Conservation (phyloP, 805 yeast species). For the Candida silvatica region DNA sequence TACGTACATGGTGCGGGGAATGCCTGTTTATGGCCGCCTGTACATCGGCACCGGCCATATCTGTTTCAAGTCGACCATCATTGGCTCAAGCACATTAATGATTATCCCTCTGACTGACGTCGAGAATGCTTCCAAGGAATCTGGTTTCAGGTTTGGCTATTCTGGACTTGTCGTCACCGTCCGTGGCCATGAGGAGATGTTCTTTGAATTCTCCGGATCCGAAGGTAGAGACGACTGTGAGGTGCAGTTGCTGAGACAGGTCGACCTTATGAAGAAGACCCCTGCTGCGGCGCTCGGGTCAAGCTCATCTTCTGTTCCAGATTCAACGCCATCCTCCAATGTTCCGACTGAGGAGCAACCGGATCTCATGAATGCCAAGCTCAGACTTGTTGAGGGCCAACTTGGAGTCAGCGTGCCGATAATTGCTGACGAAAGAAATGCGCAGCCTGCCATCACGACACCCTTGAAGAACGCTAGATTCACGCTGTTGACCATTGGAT, state of each 20-base stretch:
- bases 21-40: conserved; percentile 79
- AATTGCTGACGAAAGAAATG: conserved; percentile 47
- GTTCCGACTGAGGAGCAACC: not conserved
- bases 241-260: conserved; percentile 37
- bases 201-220: conserved; percentile 64
- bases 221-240: conserved; percentile 70
- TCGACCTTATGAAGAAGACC: conserved; percentile 29
- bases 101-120: conserved; percentile 69
- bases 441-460: conserved; percentile 26
- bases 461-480: conserved; percentile 51
- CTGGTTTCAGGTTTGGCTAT: conserved; percentile 62
- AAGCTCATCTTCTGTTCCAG: not conserved
- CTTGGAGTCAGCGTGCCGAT: conserved; percentile 65
- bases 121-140: conserved; percentile 59
- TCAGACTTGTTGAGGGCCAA: conserved; percentile 60
- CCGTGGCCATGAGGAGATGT: conserved; percentile 68
- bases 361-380: conserved; percentile 42
- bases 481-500: conserved; percentile 80
- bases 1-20: conserved; percentile 55
- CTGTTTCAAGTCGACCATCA: conserved; percentile 76
- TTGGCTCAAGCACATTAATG: conserved; percentile 75
- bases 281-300: not conserved
- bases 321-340: too few species aligned
- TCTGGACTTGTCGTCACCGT: conserved; percentile 63
- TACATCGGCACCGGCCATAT: conserved; percentile 60